These are phyloP conservation scores for Nicotiana rustica DNA, from an alignment of 305 asterid genomes.

Conservation along the genomic window DNA sequence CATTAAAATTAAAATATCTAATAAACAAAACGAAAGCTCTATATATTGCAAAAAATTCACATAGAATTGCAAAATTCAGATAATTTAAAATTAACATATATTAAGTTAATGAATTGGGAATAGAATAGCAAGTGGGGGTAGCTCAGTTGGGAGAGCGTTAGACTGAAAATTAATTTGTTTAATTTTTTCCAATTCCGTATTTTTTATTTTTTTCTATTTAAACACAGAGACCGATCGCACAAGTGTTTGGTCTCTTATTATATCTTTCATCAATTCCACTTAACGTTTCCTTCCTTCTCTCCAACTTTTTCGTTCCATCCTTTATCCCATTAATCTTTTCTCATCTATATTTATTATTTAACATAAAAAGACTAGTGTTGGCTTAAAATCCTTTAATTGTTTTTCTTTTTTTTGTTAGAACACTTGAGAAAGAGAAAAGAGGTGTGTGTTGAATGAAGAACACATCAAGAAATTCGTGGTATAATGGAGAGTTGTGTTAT, in stretches of 20 bases:
- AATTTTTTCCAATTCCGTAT: too few species aligned
- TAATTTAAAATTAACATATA: too few species aligned
- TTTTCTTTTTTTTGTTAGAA: not conserved
- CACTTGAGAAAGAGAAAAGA: not conserved
- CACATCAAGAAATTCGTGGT: not conserved
- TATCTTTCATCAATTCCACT: not conserved
- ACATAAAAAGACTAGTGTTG: not conserved
- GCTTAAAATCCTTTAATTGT: not conserved
- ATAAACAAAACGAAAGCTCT: too few species aligned
- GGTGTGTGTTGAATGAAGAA: slow-evolving; percentile 36
- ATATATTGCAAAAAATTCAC: too few species aligned
- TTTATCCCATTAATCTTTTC: not conserved
- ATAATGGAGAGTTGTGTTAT: slow-evolving; percentile 43
- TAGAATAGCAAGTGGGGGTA: slow-evolving; percentile 60
- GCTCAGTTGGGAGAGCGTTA: slow-evolving; percentile 99
- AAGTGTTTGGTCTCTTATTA: not conserved
- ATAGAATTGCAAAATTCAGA: too few species aligned
- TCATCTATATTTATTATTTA: not conserved
- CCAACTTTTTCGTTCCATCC: not conserved
- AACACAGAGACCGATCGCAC: not conserved
- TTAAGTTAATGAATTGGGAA: too few species aligned
- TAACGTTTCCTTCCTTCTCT: not conserved
- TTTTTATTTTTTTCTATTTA: too few species aligned
- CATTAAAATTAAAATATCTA: too few species aligned
- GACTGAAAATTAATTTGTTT: slow-evolving; percentile 66